Evolutionary conservation across 192 early-diverging fungal species (phyloP).

Genomic region (Phlyctochytrium planicorne): DNA sequence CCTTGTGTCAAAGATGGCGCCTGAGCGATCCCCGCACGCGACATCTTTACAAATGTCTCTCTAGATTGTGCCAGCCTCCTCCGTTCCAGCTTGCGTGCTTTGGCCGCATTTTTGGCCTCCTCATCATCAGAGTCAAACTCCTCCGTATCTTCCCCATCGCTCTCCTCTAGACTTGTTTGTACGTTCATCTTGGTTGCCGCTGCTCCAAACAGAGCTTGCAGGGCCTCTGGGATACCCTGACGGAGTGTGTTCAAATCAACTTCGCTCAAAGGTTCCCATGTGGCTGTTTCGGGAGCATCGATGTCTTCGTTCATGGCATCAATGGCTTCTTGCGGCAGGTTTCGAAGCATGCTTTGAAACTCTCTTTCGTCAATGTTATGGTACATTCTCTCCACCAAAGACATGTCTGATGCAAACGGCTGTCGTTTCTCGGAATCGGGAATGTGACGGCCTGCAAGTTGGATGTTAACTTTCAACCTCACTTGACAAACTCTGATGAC

Average conservation of each 20-base stretch:
- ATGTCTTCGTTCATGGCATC: neutral
- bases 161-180: too few species aligned
- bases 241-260: neutral
- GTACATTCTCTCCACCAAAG: slow-evolving; percentile 20
- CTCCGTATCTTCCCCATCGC: neutral
- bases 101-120: neutral
- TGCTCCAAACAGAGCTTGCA: too few species aligned
- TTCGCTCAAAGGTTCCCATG: neutral
- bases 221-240: too few species aligned
- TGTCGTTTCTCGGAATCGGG: neutral
- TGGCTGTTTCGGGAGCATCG: too few species aligned
- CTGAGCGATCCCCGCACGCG: neutral
- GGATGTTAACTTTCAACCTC: too few species aligned
- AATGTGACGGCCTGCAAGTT: slow-evolving; percentile 5
- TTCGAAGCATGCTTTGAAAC: neutral
- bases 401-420: slow-evolving; percentile 1
- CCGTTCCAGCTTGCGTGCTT: neutral
- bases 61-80: neutral
- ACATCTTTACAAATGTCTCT: neutral
- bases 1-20: neutral
- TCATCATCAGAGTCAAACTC: neutral
- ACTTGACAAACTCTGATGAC: too few species aligned
- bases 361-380: slow-evolving; percentile 15
- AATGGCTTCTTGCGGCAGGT: neutral
- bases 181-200: too few species aligned